Evolutionary conservation across 306 rosid genomes (phyloP), one percentile per base, ranked within the genome.

Genomic region (Herpetospermum pedunculosum): DNA sequence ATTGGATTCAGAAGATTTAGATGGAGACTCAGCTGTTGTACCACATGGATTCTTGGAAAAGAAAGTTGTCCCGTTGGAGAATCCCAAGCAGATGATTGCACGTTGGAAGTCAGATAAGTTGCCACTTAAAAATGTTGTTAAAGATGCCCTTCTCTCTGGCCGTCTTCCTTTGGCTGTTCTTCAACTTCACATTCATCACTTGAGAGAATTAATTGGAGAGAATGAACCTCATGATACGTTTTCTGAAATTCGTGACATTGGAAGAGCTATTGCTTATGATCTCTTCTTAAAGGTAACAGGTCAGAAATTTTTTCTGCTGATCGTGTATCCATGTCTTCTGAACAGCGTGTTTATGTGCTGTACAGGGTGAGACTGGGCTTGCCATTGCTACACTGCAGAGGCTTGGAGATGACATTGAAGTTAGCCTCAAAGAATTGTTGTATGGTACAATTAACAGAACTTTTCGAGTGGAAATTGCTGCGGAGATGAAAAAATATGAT

Each of bases 161-260:
- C 96, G 98, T 85, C 97, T 91, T 48, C 98, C 98, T 77, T 83
- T 93, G 69, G 98, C 98, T 28, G 98, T 93, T 80, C 97, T 93
- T 83, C 96, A 93, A 79, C 81, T 93, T 73, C 98, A 93, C 87
- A 92, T 93, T 81, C 85, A 89, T 85, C 92, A 75, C 68, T 83
- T 78, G 71, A 86, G 85, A 76, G 92, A 84, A 75, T 86, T 85
- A 23, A 75, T 82, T 65, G 72, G 85, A 48, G 98, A 88, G 68
- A 67, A 80, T 80, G 97, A 84, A 81, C 86, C 92, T 83, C 84
- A 70, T 37, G 97, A 91, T 81, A 86, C 88, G 64, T 93, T 93
- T 75, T 80, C 90, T 48, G 96, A 91, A 91, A 89, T 93, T 80
- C 97, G 91, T 72, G 97, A 93, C 79, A 82, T 93, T 89, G 98